Percentiles rank a stretch among this genome's conserved stretches.
These are phyloP conservation scores for Aspergillus sp. DNA, from an alignment of 2,329 filamentous ascomycete species.

Conservation along the genomic window DNA sequence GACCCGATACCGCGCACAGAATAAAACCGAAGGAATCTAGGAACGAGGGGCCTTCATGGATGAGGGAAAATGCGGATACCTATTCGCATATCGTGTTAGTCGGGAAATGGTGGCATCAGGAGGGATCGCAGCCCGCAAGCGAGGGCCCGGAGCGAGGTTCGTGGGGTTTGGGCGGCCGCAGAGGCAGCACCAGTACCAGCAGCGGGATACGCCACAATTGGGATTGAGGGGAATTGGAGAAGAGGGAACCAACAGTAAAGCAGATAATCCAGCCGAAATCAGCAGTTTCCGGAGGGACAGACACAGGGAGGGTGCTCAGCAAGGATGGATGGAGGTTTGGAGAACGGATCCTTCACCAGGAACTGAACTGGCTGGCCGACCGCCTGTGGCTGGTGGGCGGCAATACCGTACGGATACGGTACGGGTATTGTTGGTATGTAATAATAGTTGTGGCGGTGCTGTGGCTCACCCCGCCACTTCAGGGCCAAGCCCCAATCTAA, in stretches of 20 bases:
- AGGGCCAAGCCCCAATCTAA: conserved; percentile 15
- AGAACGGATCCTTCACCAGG: conserved; percentile 6
- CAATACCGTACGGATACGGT: conserved; percentile 13
- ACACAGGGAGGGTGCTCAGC: background rate
- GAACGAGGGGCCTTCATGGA: conserved; percentile 12
- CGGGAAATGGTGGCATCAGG: conserved; percentile 13
- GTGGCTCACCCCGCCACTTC: conserved; percentile 14
- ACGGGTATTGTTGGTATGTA: conserved; percentile 15
- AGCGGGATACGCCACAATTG: conserved; percentile 20
- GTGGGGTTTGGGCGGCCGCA: conserved; percentile 30
- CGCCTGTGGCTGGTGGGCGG: conserved; percentile 19
- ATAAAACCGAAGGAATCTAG: conserved; percentile 9
- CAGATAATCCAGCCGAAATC: no score
- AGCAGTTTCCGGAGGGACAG: no score
- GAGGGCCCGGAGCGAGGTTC: conserved; percentile 25
- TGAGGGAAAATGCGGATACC: conserved; percentile 7
- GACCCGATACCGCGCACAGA: conserved; percentile 20
- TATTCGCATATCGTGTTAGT: conserved; percentile 9
- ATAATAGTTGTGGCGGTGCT: conserved; percentile 22
- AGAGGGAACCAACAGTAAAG: conserved; percentile 3
- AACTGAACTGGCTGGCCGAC: background rate
- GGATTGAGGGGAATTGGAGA: conserved; percentile 3
- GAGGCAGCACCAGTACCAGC: conserved; percentile 15
- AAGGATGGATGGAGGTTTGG: background rate
- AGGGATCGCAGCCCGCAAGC: conserved; percentile 18